These are phyloP conservation scores for Chaetomiaceae sp. DNA, from an alignment of 2,329 filamentous ascomycete genomes.

Conservation along the genomic window DNA sequence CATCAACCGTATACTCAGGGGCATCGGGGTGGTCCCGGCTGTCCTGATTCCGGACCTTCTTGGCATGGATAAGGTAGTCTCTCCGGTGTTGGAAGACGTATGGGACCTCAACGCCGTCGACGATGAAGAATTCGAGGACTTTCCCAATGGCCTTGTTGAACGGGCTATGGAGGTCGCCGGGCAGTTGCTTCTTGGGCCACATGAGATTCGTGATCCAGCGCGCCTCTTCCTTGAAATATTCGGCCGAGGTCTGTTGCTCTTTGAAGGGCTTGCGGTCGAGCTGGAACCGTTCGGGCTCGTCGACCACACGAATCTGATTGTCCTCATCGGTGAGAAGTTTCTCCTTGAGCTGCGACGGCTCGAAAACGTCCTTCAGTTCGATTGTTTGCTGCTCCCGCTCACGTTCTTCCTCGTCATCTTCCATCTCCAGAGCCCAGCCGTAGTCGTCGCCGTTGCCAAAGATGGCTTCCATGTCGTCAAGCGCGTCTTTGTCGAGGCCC, in stretches of 20 bases:
- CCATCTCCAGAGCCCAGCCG: constrained; percentile 84
- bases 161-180: constrained; percentile 66
- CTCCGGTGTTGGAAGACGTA: constrained; percentile 98
- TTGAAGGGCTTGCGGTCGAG: constrained; percentile 85
- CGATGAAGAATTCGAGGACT: constrained; percentile 90
- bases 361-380: constrained; percentile 96
- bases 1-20: constrained; percentile 67
- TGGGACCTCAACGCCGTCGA: constrained; percentile 90
- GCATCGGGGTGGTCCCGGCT: constrained; percentile 63
- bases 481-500: constrained; percentile 82
- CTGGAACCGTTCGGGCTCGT: constrained; percentile 93
- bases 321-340: constrained; percentile 94
- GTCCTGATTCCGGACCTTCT: constrained; percentile 58
- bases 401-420: constrained; percentile 78
- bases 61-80: constrained; percentile 91
- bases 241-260: constrained; percentile 70
- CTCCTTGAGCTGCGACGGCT: constrained; percentile 90
- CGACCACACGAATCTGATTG: constrained; percentile 79
- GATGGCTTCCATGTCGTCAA: constrained; percentile 94
- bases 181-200: constrained; percentile 78
- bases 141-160: constrained; percentile 87
- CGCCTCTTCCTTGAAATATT: constrained; percentile 86
- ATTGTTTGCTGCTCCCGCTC: constrained; percentile 76
- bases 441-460: constrained; percentile 97
- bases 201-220: constrained; percentile 88